Conservation (phyloP, 495 filamentous ascomycete species). For the Penicillium odoratum region DNA sequence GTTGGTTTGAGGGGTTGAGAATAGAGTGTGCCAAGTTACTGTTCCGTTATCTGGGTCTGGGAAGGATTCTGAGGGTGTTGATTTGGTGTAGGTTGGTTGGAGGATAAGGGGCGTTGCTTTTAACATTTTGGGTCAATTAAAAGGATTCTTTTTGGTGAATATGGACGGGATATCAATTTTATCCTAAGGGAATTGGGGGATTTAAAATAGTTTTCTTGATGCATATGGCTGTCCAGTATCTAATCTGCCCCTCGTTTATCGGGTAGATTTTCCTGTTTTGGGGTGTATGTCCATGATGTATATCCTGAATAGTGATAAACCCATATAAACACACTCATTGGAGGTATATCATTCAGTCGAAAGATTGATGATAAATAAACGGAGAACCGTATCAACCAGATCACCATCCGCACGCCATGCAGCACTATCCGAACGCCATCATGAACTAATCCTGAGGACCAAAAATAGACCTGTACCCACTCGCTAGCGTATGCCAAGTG, state of each 20-base stretch:
- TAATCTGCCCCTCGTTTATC: neutral
- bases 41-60: conserved; percentile 14
- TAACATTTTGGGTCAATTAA: neutral
- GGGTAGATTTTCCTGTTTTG: neutral
- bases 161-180: neutral
- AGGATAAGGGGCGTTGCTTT: neutral
- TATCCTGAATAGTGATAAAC: neutral
- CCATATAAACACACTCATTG: conserved; percentile 13
- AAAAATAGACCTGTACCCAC: neutral
- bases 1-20: conserved; percentile 29
- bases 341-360: neutral
- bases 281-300: neutral
- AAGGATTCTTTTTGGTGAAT: too few species aligned
- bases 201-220: neutral
- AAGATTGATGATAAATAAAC: neutral
- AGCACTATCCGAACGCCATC: neutral
- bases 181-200: neutral
- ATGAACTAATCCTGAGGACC: neutral
- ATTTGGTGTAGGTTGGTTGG: neutral
- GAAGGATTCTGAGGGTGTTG: conserved; percentile 24
- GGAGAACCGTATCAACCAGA: neutral
- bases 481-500: neutral
- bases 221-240: too few species aligned
- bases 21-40: conserved; percentile 38
- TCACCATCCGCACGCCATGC: neutral